Conservation (phyloP, 2,329 filamentous ascomycete genomes). For the Exophiala sp. region DNA sequence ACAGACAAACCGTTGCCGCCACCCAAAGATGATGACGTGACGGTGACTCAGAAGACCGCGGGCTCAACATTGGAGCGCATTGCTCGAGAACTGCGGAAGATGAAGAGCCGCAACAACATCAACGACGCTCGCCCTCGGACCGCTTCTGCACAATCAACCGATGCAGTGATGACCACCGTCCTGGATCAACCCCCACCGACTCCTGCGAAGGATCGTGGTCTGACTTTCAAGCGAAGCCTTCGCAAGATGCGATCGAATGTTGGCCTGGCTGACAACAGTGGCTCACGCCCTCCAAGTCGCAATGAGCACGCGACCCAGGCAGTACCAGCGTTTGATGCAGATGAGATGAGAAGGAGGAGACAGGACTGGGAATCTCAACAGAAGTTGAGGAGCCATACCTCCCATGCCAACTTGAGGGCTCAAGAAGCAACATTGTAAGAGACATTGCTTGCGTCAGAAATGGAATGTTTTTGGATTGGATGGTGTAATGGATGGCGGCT, state of each 20-base stretch:
- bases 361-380: conserved; percentile 47
- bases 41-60: conserved; percentile 27
- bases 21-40: conserved; percentile 29
- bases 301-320: conserved; percentile 18
- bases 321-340: conserved; percentile 45
- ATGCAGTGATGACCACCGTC: conserved; percentile 11
- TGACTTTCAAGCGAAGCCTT: conserved; percentile 29
- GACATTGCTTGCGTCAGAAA: conserved; percentile 10
- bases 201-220: conserved; percentile 28
- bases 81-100: conserved; percentile 56
- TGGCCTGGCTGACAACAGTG: conserved; percentile 30
- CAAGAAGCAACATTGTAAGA: conserved; percentile 16
- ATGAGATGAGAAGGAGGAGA: conserved; percentile 47
- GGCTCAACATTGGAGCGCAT: conserved; percentile 56
- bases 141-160: conserved; percentile 8
- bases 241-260: conserved; percentile 37
- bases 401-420: conserved; percentile 9
- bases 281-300: conserved; percentile 34
- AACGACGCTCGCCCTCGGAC: conserved; percentile 27
- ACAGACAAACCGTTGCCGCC: conserved; percentile 39
- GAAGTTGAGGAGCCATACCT: conserved; percentile 16
- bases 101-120: conserved; percentile 55
- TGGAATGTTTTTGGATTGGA: conserved; percentile 10
- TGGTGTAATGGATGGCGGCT: conserved; percentile 20
- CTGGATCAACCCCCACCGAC: conserved; percentile 15